These are phyloP conservation scores for Sporothrix brunneoviolacea DNA, from an alignment of 2,329 filamentous ascomycete species.

Conservation along the genomic window DNA sequence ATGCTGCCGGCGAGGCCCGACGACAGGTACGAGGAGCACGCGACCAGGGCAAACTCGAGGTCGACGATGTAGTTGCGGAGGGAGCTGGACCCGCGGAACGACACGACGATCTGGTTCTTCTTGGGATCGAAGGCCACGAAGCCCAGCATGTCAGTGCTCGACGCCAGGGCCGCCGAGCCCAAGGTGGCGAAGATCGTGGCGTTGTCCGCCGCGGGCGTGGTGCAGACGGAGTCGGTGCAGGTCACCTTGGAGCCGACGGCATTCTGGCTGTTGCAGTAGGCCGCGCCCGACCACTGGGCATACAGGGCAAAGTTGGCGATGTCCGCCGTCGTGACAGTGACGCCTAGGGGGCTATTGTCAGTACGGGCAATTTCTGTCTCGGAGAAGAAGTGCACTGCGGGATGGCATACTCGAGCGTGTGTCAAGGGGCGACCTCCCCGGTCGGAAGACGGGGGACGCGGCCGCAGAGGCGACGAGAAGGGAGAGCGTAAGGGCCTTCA, in stretches of 20 bases:
- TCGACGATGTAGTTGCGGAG: slow-evolving; percentile 58
- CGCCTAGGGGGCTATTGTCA: background rate
- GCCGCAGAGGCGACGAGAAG: background rate
- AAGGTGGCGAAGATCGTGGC: slow-evolving; percentile 39
- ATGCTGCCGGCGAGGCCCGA: slow-evolving; percentile 19
- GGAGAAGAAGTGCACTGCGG: background rate
- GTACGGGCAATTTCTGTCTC: too few species aligned
- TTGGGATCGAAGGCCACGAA: slow-evolving; percentile 45
- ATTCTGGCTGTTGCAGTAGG: slow-evolving; percentile 46
- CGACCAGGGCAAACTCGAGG: slow-evolving; percentile 33
- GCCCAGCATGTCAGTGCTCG: slow-evolving; percentile 33
- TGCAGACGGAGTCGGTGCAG: slow-evolving; percentile 40
- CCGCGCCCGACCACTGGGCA: slow-evolving; percentile 44
- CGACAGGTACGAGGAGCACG: slow-evolving; percentile 24
- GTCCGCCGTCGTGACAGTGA: slow-evolving; percentile 26
- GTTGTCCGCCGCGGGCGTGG: slow-evolving; percentile 35
- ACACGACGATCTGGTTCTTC: slow-evolving; percentile 49
- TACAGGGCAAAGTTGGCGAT: slow-evolving; percentile 40
- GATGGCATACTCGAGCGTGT: background rate
- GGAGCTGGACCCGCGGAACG: slow-evolving; percentile 52
- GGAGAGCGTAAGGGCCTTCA: background rate
- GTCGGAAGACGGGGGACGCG: background rate
- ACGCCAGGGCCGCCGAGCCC: background rate
- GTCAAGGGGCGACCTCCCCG: background rate
- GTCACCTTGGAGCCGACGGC: slow-evolving; percentile 32